phyloP scores from a whole-genome alignment of 2,329 filamentous ascomycete genomes.

The Septoria linicola region DNA sequence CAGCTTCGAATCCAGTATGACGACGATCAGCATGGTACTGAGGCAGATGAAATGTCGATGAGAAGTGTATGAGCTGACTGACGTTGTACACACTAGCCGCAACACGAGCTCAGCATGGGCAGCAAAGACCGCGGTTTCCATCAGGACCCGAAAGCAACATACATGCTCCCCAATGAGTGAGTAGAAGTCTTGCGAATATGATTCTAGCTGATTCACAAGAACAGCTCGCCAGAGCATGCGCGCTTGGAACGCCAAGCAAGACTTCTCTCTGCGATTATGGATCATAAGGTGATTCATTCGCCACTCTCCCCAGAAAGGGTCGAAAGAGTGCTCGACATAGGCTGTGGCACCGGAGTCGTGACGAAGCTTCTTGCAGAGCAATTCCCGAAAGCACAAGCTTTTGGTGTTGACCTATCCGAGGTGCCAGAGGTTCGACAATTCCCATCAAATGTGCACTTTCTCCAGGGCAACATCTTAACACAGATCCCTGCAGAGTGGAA shows the following conservation, averaged over 20 bases:
- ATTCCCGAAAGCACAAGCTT: constrained; percentile 32
- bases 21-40: too few species aligned
- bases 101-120: background rate
- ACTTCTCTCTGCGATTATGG: constrained; percentile 25
- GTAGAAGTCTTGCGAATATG: background rate
- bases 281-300: constrained; percentile 22
- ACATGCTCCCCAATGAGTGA: constrained; percentile 8
- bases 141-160: background rate
- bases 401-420: constrained; percentile 37
- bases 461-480: constrained; percentile 20
- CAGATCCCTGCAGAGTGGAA: constrained; percentile 9
- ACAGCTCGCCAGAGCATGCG: constrained; percentile 23
- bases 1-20: too few species aligned
- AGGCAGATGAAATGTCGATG: too few species aligned
- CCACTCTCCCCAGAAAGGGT: constrained; percentile 13
- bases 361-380: constrained; percentile 28
- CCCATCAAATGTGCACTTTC: constrained; percentile 13
- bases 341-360: constrained; percentile 34
- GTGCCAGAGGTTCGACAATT: constrained; percentile 25
- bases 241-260: constrained; percentile 26
- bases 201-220: background rate
- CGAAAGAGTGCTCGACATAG: constrained; percentile 33
- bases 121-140: background rate
- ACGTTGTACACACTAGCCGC: too few species aligned
- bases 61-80: too few species aligned